Base-by-base conservation (phyloP, 768 basidiomycete genomes). In the Tricholoma sp. region DNA sequence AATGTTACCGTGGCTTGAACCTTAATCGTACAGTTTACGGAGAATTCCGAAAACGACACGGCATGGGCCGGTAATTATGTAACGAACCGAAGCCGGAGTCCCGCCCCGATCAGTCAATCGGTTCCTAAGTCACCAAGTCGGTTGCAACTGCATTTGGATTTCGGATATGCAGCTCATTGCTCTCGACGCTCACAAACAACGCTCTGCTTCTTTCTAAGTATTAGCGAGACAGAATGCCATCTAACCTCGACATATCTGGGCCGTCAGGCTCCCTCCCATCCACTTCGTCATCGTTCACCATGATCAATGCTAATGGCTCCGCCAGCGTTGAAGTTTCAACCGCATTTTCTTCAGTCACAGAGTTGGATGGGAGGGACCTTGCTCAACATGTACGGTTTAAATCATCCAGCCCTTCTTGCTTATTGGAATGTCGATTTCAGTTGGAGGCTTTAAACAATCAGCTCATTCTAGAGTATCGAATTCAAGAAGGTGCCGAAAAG, bases 401-500 rank as follows among this genome's bases (percentile, higher is more conserved):
- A 18, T 12, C 37, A 31, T 6, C 9, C 46, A 34, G 11, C 24
- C 46, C 46, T 21, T 18, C 43, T 18, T 52, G 52, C 19, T 21
- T 50, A 4, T 27, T 39, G 4, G 14, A 50, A 32, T 41, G 29
- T 55, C 22, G 31, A 37, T 54, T 41, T 52, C 51, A 92, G 92
- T 71, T 94, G 50, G 85, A 86, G 46, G 72, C 77, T 5, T 76
- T 97, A 18, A 82, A 83, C 51, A 79, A 78, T 54, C 83, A 85
- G 65, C 76, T 95, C 18, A 82, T 83, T 54, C 79, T 89, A 59
- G 88, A 94, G 72, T 84, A 83, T 59, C 79, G 88, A 55, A 92
- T 97, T 59, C 92, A 85, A 68, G 93, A 94, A 70, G 94, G 94
- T 10, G 94, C 94, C 0, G 92, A 95, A 75, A 94, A 89, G 63